Evolutionary conservation across 2,329 filamentous ascomycete species (phyloP), one percentile per base, ranked within the genome.

Genomic region (Penicillium janthinellum): DNA sequence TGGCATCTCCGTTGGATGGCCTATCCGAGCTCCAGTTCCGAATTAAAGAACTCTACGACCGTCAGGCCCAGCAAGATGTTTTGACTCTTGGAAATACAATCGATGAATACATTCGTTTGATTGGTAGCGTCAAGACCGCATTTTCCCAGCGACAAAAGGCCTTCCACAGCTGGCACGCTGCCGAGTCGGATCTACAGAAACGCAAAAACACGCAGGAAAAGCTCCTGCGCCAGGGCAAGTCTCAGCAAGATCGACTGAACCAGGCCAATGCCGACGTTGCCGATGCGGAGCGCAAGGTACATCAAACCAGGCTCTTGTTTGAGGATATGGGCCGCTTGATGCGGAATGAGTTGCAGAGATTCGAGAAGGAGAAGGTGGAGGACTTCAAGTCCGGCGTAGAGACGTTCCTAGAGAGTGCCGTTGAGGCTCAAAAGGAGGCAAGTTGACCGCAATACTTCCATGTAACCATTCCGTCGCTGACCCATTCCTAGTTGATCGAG

Each of bases 381-480:
- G 95, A 99, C 74, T 99, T 99, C 78, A 99, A 99, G 83, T 95
- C 90, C 63, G 94, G 93, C 0, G 93, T 99, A 1, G 95, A 99
- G 81, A 99, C 95, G 1, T 99, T 96, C 78, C 78, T 99, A 69
- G 95, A 99, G 81, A 93, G 95, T 71, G 92, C 95, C 3, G 92
- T 99, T 4, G 95, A 99, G 78, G 95, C 94, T 57, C 95, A 99
- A 80, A 99, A 99, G 79, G 95, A 99, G 88, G 94, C 95, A 75
- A 77, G 86, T 60, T 25, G 28, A 34, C 77, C 44, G 22, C 54
- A 49, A 49, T 49, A 25, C 42, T 15, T 45, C 56, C 20, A 15
- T 35, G 10, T 15, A 44, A 14, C 35, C 49, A 45, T 20, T 34
- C 49, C 38, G 2, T 45, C 20, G 42, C 47, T 68, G 48, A 57